Evolutionary conservation across 2,329 filamentous ascomycete genomes (phyloP), one percentile per base, ranked within the genome.

Genomic region (Gnomoniopsis sp.): DNA sequence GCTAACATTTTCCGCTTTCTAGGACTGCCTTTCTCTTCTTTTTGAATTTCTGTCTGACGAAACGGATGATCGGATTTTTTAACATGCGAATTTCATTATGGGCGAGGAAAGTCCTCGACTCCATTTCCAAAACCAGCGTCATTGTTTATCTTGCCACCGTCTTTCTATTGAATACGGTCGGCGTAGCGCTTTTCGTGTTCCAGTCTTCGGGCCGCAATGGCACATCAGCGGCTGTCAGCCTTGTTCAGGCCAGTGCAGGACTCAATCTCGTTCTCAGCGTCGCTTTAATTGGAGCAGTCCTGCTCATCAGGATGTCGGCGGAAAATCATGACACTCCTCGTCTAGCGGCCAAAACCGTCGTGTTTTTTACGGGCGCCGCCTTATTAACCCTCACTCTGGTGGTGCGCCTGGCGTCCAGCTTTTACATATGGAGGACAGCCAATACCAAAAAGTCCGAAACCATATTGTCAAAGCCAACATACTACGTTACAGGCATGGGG

Each of bases 1-100:
- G 23, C 55, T 52, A 22, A 57, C 55, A 17, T 23, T 7, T 22
- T 1, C n/a, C 1, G 7, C n/a, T 14, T 22, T 6, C 43, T 21
- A 57, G 55, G 3, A 57, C 48, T 21, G 33, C 52, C 6, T 33
- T 49, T 36, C 19, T 57, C 26, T 57, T 57, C 49, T 21, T 44
- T 15, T 33, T 57, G 41, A 57, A 57, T 30, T 57, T 52, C n/a
- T 22, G 34, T 6, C 49, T 57, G 21, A 36, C 55, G 6, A 52
- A 57, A 8, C 48, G 55, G n/a, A 15, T 57, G 26, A 34, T 57
- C 12, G 36, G 23, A 19, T 21, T 52, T 10, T 57, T 52, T 6
- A 50, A 57, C 33, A 19, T 57, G n/a, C 55, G 55, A 3, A 36
- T 50, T 8, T 57, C 55, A 21, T 48, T 57, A 15, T 52, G 55